Percentiles rank a stretch among this genome's conserved stretches.
Evolutionary conservation across 2,329 filamentous ascomycete species (phyloP).

Genomic region (Colletotrichum sp.): DNA sequence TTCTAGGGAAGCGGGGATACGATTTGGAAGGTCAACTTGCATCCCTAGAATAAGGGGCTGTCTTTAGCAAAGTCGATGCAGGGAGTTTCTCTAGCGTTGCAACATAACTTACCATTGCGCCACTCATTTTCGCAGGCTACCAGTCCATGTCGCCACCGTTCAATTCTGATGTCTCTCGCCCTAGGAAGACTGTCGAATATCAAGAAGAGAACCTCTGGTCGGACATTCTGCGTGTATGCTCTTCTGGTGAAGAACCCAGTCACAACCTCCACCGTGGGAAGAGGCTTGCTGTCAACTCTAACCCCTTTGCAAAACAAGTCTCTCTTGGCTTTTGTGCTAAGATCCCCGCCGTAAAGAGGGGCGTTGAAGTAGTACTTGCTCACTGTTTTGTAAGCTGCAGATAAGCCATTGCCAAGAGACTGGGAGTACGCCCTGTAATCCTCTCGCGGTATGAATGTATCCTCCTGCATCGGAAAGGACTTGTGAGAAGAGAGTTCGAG

Average conservation of each 20-base stretch:
- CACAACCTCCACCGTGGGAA: not conserved
- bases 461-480: not conserved
- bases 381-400: not conserved
- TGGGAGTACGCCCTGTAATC: not conserved
- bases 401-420: not conserved
- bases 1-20: not conserved
- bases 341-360: not conserved
- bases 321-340: not conserved
- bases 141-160: not conserved
- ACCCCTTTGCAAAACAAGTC: not conserved
- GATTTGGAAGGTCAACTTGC: not conserved
- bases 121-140: not conserved
- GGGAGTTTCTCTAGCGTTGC: rapidly evolving
- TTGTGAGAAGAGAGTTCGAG: not conserved
- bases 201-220: not conserved
- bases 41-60: not conserved
- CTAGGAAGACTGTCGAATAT: not conserved
- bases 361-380: not conserved
- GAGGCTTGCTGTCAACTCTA: not conserved
- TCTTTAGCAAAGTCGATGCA: not conserved
- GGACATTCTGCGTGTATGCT: not conserved
- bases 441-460: not conserved
- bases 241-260: not conserved
- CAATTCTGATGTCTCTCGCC: not conserved
- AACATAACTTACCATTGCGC: not conserved